These are phyloP conservation scores for Tubosaeta sp. DNA, from an alignment of 768 basidiomycete species.

Conservation along the genomic window DNA sequence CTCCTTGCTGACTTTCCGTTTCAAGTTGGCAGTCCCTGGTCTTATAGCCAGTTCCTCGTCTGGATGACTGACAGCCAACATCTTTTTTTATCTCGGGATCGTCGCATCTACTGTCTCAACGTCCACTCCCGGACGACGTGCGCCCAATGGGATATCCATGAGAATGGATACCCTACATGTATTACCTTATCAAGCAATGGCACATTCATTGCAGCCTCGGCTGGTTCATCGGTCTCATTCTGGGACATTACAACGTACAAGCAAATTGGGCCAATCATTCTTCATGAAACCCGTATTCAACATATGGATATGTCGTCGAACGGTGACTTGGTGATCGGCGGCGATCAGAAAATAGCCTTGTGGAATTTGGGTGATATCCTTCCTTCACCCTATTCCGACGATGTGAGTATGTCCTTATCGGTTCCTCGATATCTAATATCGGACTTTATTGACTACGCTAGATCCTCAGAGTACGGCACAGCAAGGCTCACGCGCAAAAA, in stretches of 20 bases:
- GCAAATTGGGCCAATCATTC: not conserved
- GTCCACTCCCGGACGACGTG: not conserved
- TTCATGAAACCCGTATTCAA: not conserved
- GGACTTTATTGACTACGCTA: not conserved
- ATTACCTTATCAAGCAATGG: not conserved
- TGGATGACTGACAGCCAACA: not conserved
- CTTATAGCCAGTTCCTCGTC: not conserved
- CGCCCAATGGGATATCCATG: not conserved
- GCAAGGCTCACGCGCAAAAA: not conserved
- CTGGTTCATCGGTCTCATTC: conserved; percentile 1
- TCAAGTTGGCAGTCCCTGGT: not conserved
- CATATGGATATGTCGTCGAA: conserved; percentile 1
- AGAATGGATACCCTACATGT: not conserved
- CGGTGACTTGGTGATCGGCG: not conserved
- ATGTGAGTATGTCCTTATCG: not conserved
- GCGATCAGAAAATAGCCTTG: not conserved
- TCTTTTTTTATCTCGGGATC: not conserved
- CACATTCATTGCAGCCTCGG: not conserved
- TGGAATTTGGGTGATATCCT: not conserved
- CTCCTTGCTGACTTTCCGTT: not conserved
- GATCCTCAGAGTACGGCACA: not conserved
- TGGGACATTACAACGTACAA: conserved; percentile 2
- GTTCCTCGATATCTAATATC: not conserved
- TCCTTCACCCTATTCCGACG: not conserved
- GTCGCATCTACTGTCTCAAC: not conserved